Evolutionary conservation across 2,329 filamentous ascomycete species (phyloP), one percentile per base, ranked within the genome.

Genomic region (Penicillium crustosum): DNA sequence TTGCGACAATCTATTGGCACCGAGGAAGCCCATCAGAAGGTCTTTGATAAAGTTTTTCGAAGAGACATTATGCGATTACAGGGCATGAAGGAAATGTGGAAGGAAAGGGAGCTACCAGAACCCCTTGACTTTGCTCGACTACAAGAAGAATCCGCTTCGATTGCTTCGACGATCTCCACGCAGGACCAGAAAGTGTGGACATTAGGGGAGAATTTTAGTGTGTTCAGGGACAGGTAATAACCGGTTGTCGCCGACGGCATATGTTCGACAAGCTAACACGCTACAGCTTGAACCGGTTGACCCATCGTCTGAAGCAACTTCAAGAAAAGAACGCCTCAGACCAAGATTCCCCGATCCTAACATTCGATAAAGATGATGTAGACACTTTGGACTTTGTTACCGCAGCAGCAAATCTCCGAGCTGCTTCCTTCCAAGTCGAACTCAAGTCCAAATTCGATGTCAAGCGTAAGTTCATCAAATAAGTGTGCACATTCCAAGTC

Each of bases 21-120:
- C 0, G 79, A 85, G 1, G 83, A 89, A 6, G 97, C 97, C 67
- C 80, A 89, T 1, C 82, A 86, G 62, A 84, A 90, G 69, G 85
- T 99, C 0, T 97, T 97, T 70, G 85, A 96, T 70, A 99, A 97
- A 73, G 93, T 97, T 3, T 99, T 94, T 76, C 85, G 87, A 61
- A 81, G 89, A 49, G 94, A 99, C 69, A 89, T 99, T 54, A 82
- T 89, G 62, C 86, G 94, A 17, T 75, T 99, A 55, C 83, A 87
- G 41, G 89, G 88, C 15, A 95, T 97, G 85, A 89, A 94, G 70
- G 93, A 95, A 62, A 96, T 97, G 91, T 99, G 94, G 94, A 95
- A 92, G 75, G 87, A 85, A 4, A 85, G 92, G 64, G 85, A 85
- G 61, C 82, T 88, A 2, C 94, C 93, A 0, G 82, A 89, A 66